Evolutionary conservation across 805 yeast species (phyloP), one percentile per base, ranked within the genome.

Genomic region (Schizosaccharomyces pombe): DNA sequence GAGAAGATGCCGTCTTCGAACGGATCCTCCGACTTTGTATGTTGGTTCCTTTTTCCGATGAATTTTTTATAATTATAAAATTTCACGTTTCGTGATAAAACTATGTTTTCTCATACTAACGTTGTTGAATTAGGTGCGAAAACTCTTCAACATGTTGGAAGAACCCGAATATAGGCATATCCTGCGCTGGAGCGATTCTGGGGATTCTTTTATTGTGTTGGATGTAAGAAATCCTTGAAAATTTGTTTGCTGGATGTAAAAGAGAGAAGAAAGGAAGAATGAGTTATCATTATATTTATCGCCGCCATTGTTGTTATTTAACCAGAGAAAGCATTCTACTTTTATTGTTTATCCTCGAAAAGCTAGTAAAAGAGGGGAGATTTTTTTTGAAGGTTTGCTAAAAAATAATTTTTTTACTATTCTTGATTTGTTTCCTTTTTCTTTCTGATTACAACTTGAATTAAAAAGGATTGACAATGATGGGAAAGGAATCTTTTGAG

Each of bases 181-280:
- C 26, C 94, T 91, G 8, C 71, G 82, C 55, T 89, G 98, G 97
- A 80, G 94, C 1, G 76, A 74, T 30, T 64, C 63, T n/a, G 95
- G 95, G 2, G 87, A 84, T 62, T 76, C 85, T 47, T 91, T 91
- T 66, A 83, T 89, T 47, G 94, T 91, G 34, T 64, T 83, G 33
- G 94, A 91, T 67, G 64, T 66, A 31, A 54, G 63, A 37, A 52
- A 52, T 31, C 11, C n/a, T n/a, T n/a, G n/a, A n/a, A 11, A 16
- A 33, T 19, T 30, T 11, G 28, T 54, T 16, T 26, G 22, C n/a
- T 11, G 24, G 43, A 37, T 37, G n/a, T n/a, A 24, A 19, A 19
- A 14, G 43, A 5, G 16, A 14, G 22, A 37, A 37, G 16, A 37
- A 37, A 37, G 43, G 22, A 37, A 37, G 43, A 37, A 37, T 16